Evolutionary conservation across 2,329 filamentous ascomycete genomes (phyloP).

Genomic region (Penicillium sclerotiorum): DNA sequence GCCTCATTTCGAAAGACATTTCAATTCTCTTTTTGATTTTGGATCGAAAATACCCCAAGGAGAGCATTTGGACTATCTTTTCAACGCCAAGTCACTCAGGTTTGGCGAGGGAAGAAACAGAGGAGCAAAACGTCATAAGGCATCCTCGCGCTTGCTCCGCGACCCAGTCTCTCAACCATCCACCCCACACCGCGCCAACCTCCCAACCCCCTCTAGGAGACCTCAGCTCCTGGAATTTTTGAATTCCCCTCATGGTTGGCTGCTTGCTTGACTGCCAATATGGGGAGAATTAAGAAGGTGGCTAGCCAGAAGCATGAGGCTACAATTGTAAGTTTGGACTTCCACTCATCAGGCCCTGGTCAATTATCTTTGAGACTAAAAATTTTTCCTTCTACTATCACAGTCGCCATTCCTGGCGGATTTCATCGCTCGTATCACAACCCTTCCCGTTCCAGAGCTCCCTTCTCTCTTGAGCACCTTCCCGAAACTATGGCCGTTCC

Average conservation of each 20-base stretch:
- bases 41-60: background rate
- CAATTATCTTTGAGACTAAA: constrained; percentile 21
- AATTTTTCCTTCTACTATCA: constrained; percentile 20
- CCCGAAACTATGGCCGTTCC: constrained; percentile 90
- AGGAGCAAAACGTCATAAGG: constrained; percentile 44
- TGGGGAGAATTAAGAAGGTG: constrained; percentile 58
- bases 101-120: constrained; percentile 31
- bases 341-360: constrained; percentile 12
- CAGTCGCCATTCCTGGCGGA: constrained; percentile 86
- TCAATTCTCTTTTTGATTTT: too few relatives aligned
- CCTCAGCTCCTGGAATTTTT: constrained; percentile 26
- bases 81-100: constrained; percentile 18
- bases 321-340: constrained; percentile 48
- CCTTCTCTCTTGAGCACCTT: constrained; percentile 77
- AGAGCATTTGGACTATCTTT: background rate
- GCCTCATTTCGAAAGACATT: background rate
- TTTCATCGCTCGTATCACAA: constrained; percentile 72
- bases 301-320: constrained; percentile 55
- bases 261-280: constrained; percentile 38
- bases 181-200: constrained; percentile 11
- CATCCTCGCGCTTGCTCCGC: constrained; percentile 34
- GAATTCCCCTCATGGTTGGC: constrained; percentile 45
- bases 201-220: constrained; percentile 32
- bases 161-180: constrained; percentile 32
- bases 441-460: constrained; percentile 69